phyloP scores from a whole-genome alignment of 2,329 filamentous ascomycete species.

The Xylariaceae sp. region DNA sequence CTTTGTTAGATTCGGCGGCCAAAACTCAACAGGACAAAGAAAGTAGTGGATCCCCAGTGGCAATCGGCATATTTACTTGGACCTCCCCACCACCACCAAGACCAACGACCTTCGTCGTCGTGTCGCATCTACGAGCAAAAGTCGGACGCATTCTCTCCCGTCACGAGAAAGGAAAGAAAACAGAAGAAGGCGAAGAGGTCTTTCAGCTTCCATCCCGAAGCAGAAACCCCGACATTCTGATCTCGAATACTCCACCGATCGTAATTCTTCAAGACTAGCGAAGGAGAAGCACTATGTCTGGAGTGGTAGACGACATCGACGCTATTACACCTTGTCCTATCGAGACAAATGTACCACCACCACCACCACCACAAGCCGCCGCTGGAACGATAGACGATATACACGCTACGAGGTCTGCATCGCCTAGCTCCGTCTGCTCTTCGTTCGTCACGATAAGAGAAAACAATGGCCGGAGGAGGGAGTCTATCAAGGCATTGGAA shows the following conservation, averaged over 20 bases:
- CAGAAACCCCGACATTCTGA: neutral
- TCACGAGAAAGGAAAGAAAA: neutral
- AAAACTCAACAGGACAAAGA: neutral
- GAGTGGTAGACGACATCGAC: slow-evolving; percentile 30
- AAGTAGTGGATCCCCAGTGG: neutral
- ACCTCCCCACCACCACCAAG: too few relatives aligned
- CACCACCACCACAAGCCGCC: slow-evolving; percentile 1
- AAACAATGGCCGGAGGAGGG: slow-evolving; percentile 18
- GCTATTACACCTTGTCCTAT: slow-evolving; percentile 34
- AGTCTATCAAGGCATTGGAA: slow-evolving; percentile 31
- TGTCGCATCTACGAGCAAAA: too few relatives aligned
- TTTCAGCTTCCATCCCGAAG: neutral
- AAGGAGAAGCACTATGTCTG: neutral
- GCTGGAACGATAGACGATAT: slow-evolving; percentile 14
- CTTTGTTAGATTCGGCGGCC: neutral
- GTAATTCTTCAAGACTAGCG: neutral
- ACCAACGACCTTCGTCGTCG: too few relatives aligned
- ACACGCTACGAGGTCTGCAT: slow-evolving; percentile 23
- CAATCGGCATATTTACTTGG: neutral
- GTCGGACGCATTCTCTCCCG: too few relatives aligned
- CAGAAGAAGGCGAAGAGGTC: neutral
- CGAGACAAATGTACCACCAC: slow-evolving; percentile 4
- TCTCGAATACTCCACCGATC: neutral
- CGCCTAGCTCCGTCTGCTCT: slow-evolving; percentile 24
- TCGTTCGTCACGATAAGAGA: slow-evolving; percentile 12